Base-by-base conservation (phyloP, 495 filamentous ascomycete genomes). In the Neurospora tetraspora region DNA sequence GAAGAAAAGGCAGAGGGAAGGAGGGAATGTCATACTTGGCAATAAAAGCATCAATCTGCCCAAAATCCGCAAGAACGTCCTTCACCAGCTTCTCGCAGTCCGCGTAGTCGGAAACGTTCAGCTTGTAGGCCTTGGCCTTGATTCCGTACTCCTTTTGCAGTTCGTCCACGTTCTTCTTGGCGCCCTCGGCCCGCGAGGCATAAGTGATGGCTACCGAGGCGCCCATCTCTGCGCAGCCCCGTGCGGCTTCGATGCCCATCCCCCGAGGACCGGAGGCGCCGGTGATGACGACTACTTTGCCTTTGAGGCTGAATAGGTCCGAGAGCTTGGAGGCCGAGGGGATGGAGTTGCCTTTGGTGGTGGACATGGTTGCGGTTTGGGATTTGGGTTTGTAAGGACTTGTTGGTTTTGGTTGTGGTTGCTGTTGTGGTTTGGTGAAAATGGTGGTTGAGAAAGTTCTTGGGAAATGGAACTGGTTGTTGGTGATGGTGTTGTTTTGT, bases 41-140 rank as follows among this genome's bases (percentile, higher is more conserved):
- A 71, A 85, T 77, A 75, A 85, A 85, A 23, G 78, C 83, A 71
- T 85, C 83, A 71, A 85, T 83, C 47, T 86, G 85, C 39, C 87
- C 91, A 72, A 89, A 88, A 72, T 89, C 86, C 40, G 82, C 77
- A 31, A 87, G 70, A 9, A 89, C 81, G n/a, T 86, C 80, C 7
- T 78, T 75, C 69, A 91, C 87, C 43, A 91, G 80, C 70, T 85
- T 82, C 69, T 86, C 82, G 20, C 89, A 85, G 11, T 86, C 82
- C 34, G 78, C 76, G n/a, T 80, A 87, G 71, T 92, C 86, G 70
- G 86, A 84, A n/a, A 92, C 85, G 79, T 93, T 86, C 53, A 87
- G 86, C 75, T 87, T 86, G 84, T 91, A 91, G 76, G 88, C 91
- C 71, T 86, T 86, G 71, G 86, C 87, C 61, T 89, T 90, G 73